Percentiles rank a stretch among this genome's conserved stretches.
Conservation (phyloP, 805 yeast species). For the Starmerella kuoi region DNA sequence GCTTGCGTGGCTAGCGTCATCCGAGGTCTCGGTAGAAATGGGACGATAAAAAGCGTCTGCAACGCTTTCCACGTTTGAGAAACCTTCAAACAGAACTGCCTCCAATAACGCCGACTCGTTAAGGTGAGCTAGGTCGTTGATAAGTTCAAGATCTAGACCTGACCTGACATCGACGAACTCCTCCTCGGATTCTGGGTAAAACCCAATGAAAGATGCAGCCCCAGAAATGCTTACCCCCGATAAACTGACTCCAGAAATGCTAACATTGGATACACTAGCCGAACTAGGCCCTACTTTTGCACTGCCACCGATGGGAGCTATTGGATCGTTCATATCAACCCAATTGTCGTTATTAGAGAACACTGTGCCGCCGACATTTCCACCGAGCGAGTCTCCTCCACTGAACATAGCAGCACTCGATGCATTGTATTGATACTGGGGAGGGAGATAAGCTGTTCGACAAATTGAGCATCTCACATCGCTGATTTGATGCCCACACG, state of each 20-base stretch:
- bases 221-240: conserved; percentile 5
- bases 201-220: conserved; percentile 8
- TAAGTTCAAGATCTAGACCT: conserved; percentile 18
- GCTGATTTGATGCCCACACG: conserved; percentile 17
- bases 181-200: conserved; percentile 5
- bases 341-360: no score
- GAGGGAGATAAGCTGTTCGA: conserved; percentile 20
- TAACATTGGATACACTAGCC: conserved; percentile 3
- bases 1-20: background rate
- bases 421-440: conserved; percentile 13
- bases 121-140: conserved; percentile 17
- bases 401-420: conserved; percentile 9
- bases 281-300: background rate
- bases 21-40: background rate
- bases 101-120: conserved; percentile 20
- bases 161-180: conserved; percentile 3
- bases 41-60: conserved; percentile 12
- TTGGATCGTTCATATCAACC: no score
- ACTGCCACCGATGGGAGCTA: background rate
- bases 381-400: background rate
- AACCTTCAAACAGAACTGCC: conserved; percentile 19
- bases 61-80: conserved; percentile 17
- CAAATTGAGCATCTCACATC: conserved; percentile 18
- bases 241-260: conserved; percentile 1
- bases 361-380: background rate